Conservation (phyloP, 2,329 filamentous ascomycete genomes). For the Phialemoniopsis sp. region DNA sequence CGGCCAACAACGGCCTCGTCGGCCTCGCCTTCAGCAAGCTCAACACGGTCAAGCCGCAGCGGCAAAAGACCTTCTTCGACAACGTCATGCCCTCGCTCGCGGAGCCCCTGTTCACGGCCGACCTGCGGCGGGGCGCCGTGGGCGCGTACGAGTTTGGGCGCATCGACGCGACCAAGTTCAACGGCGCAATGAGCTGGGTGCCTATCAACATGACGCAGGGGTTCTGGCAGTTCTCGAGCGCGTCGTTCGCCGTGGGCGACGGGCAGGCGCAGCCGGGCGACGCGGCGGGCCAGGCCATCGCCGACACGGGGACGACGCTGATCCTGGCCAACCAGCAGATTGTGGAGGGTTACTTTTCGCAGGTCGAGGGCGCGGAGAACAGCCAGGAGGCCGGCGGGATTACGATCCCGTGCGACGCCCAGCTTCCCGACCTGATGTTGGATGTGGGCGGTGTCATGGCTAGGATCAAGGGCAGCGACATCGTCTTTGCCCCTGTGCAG, state of each 20-base stretch:
- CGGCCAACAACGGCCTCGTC: conserved; percentile 63
- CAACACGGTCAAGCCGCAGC: conserved; percentile 59
- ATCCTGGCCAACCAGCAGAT: conserved; percentile 53
- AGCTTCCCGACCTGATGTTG: conserved; percentile 45
- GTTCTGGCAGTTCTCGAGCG: conserved; percentile 65
- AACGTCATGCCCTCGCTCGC: conserved; percentile 59
- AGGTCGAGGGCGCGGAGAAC: conserved; percentile 36
- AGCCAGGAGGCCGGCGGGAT: conserved; percentile 35
- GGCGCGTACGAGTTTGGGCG: conserved; percentile 72
- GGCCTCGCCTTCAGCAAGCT: conserved; percentile 63
- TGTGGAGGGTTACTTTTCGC: conserved; percentile 42
- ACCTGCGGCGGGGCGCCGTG: conserved; percentile 54
- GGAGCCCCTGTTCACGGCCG: conserved; percentile 66
- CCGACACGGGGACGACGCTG: conserved; percentile 60
- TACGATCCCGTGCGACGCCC: conserved; percentile 39
- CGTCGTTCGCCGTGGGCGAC: conserved; percentile 49
- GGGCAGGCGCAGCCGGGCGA: conserved; percentile 26
- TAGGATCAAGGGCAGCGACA: conserved; percentile 45
- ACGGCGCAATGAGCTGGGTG: conserved; percentile 57
- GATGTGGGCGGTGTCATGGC: conserved; percentile 55
- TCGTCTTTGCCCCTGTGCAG: conserved; percentile 48
- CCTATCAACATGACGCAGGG: conserved; percentile 57
- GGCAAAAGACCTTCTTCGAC: conserved; percentile 71
- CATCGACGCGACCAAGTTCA: conserved; percentile 61
- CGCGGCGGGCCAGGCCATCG: conserved; percentile 39